Base-by-base conservation (phyloP, 2,329 filamentous ascomycete species). In the Cladorrhinum sp. region DNA sequence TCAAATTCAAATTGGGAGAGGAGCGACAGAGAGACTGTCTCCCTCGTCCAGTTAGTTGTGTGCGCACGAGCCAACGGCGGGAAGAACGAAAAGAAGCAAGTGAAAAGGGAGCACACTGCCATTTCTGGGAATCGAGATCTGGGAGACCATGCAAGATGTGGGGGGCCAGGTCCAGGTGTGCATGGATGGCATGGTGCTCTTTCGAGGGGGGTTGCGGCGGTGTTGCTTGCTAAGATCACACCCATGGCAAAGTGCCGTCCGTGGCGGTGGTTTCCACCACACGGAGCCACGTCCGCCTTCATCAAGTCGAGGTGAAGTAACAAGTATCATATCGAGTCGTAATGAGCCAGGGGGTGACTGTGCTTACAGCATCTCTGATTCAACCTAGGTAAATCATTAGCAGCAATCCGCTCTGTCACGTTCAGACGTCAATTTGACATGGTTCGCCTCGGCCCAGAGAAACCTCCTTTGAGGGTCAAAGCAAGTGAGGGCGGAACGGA, bases 61-160 rank as follows among this genome's bases (percentile, higher is more conserved):
- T 8, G 30, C 30, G 46, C 56, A 58, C 48, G n/a, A 42, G 56
- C 48, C 56, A 57, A 51, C 36, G 46, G 46, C 28, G 16, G 23
- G 48, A 20, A 28, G 28, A 57, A 48, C 57, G 23, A 24, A 24
- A 55, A 59, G 42, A 28, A 51, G 59, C 59, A 52, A 61, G 46
- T 55, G 53, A 24, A n/a, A 21, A 36, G 23, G 18, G 28, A 36
- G 52, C n/a, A 7, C 26, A n/a, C 30, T 54, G 52, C 52, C 52
- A 30, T 36, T 36, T 36, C n/a, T 54, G 30, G 52, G 36, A 21
- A 55, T 55, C 53, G 53, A 42, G 53, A 55, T 54, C 52, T 54
- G 53, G 53, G 24, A 23, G 42, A 12, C 18, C 53, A 55, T 55
- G 53, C 53, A 55, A 55, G 53, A 55, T 55, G 53, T 55, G 53